phyloP scores from a whole-genome alignment of 192 early-diverging fungal genomes.

The Kappamyces sp. region DNA sequence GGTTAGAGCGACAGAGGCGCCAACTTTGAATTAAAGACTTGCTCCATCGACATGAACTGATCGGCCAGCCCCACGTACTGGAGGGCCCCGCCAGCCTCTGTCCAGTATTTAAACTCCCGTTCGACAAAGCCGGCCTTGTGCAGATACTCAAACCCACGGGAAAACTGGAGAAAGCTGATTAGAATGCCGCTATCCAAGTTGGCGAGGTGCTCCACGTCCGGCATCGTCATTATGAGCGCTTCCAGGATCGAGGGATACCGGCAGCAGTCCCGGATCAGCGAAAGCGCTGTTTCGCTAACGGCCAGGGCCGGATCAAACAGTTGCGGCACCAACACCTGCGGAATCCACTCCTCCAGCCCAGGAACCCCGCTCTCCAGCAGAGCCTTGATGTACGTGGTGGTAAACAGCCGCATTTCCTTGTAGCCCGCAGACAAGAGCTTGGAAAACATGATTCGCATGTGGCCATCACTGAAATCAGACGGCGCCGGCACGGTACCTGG shows the following conservation, averaged over 20 bases:
- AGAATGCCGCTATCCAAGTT: conserved; percentile 63
- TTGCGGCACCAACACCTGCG: conserved; percentile 46
- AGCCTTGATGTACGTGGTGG: conserved; percentile 64
- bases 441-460: conserved; percentile 70
- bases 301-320: conserved; percentile 71
- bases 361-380: conserved; percentile 52
- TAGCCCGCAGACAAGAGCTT: conserved; percentile 83
- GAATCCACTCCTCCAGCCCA: conserved; percentile 67
- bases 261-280: conserved; percentile 63
- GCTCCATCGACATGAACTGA: not conserved
- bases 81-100: conserved; percentile 48
- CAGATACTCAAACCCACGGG: conserved; percentile 67
- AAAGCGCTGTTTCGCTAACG: conserved; percentile 65
- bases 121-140: conserved; percentile 65
- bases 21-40: conserved; percentile 3
- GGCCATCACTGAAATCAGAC: conserved; percentile 57
- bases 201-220: conserved; percentile 69
- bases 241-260: conserved; percentile 61
- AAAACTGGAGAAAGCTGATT: conserved; percentile 60
- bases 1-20: conserved; percentile 14
- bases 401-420: conserved; percentile 68
- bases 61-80: conserved; percentile 24
- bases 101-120: conserved; percentile 75
- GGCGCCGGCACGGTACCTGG: conserved; percentile 28
- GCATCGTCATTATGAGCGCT: conserved; percentile 60